Percentiles rank a stretch among this genome's conserved stretches.
These are phyloP conservation scores for Suillus cothurnatus DNA, from an alignment of 768 basidiomycete genomes.

Conservation along the genomic window DNA sequence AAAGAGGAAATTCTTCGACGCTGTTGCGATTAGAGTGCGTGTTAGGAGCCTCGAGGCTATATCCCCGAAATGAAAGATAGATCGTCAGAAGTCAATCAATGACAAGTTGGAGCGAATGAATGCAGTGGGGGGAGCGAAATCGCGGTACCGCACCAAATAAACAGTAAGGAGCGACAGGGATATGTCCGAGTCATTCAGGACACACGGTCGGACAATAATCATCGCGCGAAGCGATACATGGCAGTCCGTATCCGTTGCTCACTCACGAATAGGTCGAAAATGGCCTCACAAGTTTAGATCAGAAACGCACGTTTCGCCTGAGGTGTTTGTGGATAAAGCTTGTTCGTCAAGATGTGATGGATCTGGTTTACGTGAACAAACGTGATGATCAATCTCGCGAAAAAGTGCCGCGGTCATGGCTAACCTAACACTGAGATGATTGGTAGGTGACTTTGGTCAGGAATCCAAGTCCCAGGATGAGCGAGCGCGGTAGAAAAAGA, in stretches of 20 bases:
- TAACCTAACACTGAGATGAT: background rate
- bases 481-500: background rate
- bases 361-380: constrained; percentile 9
- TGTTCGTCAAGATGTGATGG: constrained; percentile 10
- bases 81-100: constrained; percentile 37
- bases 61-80: constrained; percentile 38
- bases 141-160: constrained; percentile 27
- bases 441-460: constrained; percentile 1
- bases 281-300: constrained; percentile 7
- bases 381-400: constrained; percentile 6
- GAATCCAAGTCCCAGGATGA: background rate
- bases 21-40: constrained; percentile 22
- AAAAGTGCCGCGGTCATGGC: background rate
- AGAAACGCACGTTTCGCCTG: constrained; percentile 4
- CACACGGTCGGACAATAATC: background rate
- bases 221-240: background rate
- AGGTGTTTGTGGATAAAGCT: constrained; percentile 2
- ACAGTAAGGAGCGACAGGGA: background rate
- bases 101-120: constrained; percentile 35
- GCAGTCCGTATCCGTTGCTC: background rate
- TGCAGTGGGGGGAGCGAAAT: constrained; percentile 27
- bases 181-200: background rate
- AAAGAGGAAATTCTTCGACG: constrained; percentile 30
- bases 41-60: constrained; percentile 39
- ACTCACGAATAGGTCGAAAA: constrained; percentile 3